Evolutionary conservation across 192 early-diverging fungal species (phyloP), one percentile per base, ranked within the genome.

Genomic region (Allomyces macrogynus): DNA sequence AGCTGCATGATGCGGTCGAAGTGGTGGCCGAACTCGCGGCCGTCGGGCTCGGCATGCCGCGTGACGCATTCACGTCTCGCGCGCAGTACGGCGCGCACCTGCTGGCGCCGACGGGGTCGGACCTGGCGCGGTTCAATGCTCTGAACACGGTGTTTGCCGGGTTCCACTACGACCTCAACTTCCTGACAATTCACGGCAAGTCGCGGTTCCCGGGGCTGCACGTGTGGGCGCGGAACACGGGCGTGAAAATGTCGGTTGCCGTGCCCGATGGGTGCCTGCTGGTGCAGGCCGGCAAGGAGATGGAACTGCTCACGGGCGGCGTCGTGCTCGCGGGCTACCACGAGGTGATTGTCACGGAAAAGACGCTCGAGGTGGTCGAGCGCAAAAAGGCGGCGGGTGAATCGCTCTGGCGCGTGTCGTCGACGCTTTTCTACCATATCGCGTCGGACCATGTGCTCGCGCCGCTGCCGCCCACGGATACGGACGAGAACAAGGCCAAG

Each of bases 391-490:
- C 62, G 22, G 60, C 43, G 40, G 23, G 57, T 23, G 61, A 67
- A 72, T 60, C 72, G 83, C 65, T 84, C 26, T 87, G 86, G 86
- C 68, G 86, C 26, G 81, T 87, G 49, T 86, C 84, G 23, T 86
- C 84, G 10, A 87, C 86, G 22, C 71, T 87, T 62, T 87, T 87
- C 70, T 79, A 78, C 70, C 84, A 87, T 68, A 79, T 85, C 67
- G 80, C 81, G 16, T 84, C 81, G 25, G 86, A 87, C 67, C 76
- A 80, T 43, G 62, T 78, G 1, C 68, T 87, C 61, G 62, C 72
- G 61, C 84, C 86, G 1, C 67, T 85, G 10, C 72, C 71, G 25
- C 62, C 64, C 10, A 76, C 71, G 1, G 68, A 71, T 24, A 64
- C 63, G 62, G 24, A 43, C 3, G 78, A 78, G 61, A 64, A 60